Conservation (phyloP, 495 filamentous ascomycete genomes). For the Neurospora discreta region DNA sequence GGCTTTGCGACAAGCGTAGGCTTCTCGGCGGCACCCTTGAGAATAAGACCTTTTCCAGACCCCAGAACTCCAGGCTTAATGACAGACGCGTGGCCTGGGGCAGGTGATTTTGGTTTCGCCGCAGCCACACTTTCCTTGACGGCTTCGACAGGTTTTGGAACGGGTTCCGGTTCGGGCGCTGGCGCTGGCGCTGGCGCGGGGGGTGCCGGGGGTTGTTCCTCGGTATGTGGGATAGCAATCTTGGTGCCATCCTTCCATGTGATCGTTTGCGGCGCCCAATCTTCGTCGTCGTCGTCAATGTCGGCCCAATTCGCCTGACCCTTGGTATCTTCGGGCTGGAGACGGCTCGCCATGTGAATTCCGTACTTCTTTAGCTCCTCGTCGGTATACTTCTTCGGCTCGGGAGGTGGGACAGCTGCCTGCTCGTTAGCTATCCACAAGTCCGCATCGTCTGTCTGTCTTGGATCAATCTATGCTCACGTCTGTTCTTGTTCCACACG, state of each 20-base stretch:
- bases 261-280: slow-evolving; percentile 93
- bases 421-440: slow-evolving; percentile 4
- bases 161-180: slow-evolving; percentile 11
- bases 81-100: slow-evolving; percentile 25
- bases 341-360: slow-evolving; percentile 87
- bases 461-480: slow-evolving; percentile 36
- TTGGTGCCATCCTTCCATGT: slow-evolving; percentile 98
- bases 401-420: slow-evolving; percentile 61
- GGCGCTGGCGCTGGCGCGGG: slow-evolving; percentile 8
- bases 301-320: slow-evolving; percentile 92
- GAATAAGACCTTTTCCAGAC: slow-evolving; percentile 43
- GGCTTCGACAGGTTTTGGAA: not conserved
- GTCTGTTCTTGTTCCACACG: slow-evolving; percentile 98
- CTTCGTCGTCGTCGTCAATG: slow-evolving; percentile 96
- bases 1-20: slow-evolving; percentile 70
- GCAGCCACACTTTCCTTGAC: slow-evolving; percentile 10
- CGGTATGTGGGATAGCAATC: slow-evolving; percentile 59
- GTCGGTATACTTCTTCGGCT: slow-evolving; percentile 88
- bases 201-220: slow-evolving; percentile 35
- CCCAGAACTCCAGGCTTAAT: slow-evolving; percentile 33
- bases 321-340: slow-evolving; percentile 64
- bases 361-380: slow-evolving; percentile 94
- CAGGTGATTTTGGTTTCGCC: slow-evolving; percentile 29
- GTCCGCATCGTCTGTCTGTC: not conserved
- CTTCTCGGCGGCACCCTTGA: slow-evolving; percentile 62